These are phyloP conservation scores for Tulasnella sp. DNA, from an alignment of 768 basidiomycete genomes.

Conservation along the genomic window DNA sequence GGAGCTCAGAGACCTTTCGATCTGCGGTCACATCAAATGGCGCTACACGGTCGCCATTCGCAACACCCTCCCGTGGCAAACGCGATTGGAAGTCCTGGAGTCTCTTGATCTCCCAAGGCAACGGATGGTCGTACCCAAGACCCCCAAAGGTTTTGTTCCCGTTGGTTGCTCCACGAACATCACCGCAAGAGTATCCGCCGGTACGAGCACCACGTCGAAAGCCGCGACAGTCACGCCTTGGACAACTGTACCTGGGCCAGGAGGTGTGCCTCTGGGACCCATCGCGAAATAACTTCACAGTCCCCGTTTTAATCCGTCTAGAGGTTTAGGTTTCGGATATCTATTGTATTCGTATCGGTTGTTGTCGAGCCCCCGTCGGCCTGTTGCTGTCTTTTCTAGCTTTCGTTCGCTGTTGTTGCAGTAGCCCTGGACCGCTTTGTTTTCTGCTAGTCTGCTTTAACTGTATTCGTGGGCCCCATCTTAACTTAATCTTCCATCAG, in stretches of 20 bases:
- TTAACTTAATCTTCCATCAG: too few species aligned
- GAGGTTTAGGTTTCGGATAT: too few species aligned
- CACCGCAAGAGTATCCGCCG: neutral
- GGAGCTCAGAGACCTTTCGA: neutral
- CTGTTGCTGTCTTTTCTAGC: too few species aligned
- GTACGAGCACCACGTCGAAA: neutral
- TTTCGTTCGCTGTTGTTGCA: too few species aligned
- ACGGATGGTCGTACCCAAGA: neutral
- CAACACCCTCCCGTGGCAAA: neutral
- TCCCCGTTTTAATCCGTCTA: too few species aligned
- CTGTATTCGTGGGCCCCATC: too few species aligned
- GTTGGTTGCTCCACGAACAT: neutral
- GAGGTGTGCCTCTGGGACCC: too few species aligned
- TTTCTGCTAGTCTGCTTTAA: too few species aligned
- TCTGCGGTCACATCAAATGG: constrained; percentile 2
- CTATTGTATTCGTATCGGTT: too few species aligned
- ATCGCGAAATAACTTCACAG: too few species aligned
- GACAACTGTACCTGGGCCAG: neutral
- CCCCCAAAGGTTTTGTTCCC: neutral
- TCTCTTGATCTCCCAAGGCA: neutral
- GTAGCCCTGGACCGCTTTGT: too few species aligned
- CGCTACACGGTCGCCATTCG: constrained; percentile 2
- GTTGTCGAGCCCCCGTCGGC: too few species aligned
- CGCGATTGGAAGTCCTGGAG: neutral
- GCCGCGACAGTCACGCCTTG: neutral